Percentiles rank a stretch among this genome's conserved stretches.
phyloP scores from a whole-genome alignment of 23 red algal genomes.

The Pyropia haitanensis region DNA sequence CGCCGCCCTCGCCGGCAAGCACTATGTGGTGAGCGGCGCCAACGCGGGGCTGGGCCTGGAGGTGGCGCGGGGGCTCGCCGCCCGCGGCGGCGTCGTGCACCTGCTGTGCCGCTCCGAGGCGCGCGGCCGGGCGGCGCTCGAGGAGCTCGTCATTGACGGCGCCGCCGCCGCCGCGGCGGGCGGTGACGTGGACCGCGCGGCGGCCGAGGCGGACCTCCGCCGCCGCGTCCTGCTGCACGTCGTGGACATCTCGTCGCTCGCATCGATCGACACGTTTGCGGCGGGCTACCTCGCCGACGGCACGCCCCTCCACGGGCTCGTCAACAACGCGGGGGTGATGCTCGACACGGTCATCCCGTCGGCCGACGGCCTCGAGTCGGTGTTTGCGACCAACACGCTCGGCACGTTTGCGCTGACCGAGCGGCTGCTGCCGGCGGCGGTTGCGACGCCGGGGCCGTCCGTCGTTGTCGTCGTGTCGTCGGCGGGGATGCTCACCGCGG shows the following conservation, averaged over 20 bases:
- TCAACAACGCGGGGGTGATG: constrained; percentile 85
- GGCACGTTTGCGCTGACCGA: constrained; percentile 80
- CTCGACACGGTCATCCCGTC: constrained; percentile 7
- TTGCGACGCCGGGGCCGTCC: not conserved
- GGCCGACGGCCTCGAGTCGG: constrained; percentile 62
- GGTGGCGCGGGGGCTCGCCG: constrained; percentile 40
- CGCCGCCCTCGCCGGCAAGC: constrained; percentile 31
- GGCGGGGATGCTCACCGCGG: constrained; percentile 84
- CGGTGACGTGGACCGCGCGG: not conserved
- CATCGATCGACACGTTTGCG: constrained; percentile 29
- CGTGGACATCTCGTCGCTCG: constrained; percentile 41
- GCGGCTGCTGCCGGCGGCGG: constrained; percentile 51
- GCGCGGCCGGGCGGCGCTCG: constrained; percentile 31
- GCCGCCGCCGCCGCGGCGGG: constrained; percentile 9
- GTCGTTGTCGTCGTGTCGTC: constrained; percentile 69
- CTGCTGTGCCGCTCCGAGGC: constrained; percentile 42
- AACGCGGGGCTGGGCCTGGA: constrained; percentile 62
- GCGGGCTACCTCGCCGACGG: constrained; percentile 5
- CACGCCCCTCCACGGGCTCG: constrained; percentile 27
- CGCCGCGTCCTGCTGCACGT: constrained; percentile 22
- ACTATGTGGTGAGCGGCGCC: constrained; percentile 71
- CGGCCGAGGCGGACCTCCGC: not conserved
- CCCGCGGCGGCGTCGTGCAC: constrained; percentile 34
- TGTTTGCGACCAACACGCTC: constrained; percentile 75
- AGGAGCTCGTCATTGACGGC: constrained; percentile 7